Evolutionary conservation across 257 asterid genomes (phyloP), one percentile per base, ranked within the genome.

Genomic region (Buddleja alternifolia): DNA sequence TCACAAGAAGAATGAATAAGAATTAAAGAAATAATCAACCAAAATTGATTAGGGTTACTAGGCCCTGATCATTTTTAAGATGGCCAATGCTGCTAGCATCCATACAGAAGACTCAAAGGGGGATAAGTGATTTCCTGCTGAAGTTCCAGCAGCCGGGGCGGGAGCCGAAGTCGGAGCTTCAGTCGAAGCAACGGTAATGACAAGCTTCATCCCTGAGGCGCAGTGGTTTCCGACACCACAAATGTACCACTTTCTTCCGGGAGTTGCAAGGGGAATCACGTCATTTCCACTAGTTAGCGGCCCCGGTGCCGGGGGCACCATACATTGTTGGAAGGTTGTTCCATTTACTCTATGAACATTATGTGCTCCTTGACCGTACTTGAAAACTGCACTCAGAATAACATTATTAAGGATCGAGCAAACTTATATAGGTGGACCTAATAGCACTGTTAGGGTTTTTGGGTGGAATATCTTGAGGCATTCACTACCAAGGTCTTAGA

Each of bases 211-310:
- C 9, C 82, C 85, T 0, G 12, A 3, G 3, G 17, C 16, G 46
- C 85, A 80, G 23, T 76, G 85, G 3, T 12, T 14, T 4, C 40
- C 60, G 3, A 80, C 47, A 0, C 72, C 67, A 24, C 77, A 73
- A 24, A 76, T 69, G 59, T 80, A 80, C 84, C 84, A 76, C 37
- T 76, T 76, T 40, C 58, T 76, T 36, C 85, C 85, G 11, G 72
- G 51, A 1, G 66, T 17, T 0, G 63, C 44, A 0, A 73, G 77
- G 20, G 60, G 17, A 23, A 80, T 64, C 8, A 58, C 47, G 40
- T 80, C 82, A 10, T 51, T 45, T 10, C 85, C 85, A 16, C 29
- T 44, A 0, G 23, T 46, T 3, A 76, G 40, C 45, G 74, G 39
- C 14, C 1, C 72, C 3, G 10, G 41, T 4, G 32, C 15, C 7